Evolutionary conservation across 495 filamentous ascomycete species (phyloP).

Genomic region (Penicillium manginii): DNA sequence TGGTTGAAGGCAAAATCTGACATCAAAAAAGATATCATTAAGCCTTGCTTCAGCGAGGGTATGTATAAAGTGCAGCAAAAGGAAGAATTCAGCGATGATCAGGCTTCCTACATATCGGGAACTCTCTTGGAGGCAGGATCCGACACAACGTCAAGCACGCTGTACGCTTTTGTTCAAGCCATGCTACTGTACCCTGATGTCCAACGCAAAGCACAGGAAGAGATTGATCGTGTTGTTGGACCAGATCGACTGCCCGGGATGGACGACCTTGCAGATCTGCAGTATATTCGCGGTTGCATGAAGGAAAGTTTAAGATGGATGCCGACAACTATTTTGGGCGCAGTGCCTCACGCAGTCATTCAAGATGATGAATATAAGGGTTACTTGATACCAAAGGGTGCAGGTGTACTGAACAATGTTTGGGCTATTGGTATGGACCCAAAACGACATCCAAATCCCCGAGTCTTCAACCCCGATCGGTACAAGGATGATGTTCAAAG

Average conservation of each 20-base stretch:
- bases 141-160: slow-evolving; percentile 43
- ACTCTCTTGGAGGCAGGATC: slow-evolving; percentile 49
- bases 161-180: slow-evolving; percentile 47
- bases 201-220: slow-evolving; percentile 54
- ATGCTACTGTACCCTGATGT: slow-evolving; percentile 48
- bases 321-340: slow-evolving; percentile 43
- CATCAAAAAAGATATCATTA: slow-evolving; percentile 32
- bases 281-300: slow-evolving; percentile 42
- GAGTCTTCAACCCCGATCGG: slow-evolving; percentile 59
- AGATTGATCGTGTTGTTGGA: slow-evolving; percentile 40
- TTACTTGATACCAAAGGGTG: slow-evolving; percentile 51
- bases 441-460: slow-evolving; percentile 49
- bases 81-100: slow-evolving; percentile 35
- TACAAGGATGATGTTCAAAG: slow-evolving; percentile 36
- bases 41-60: slow-evolving; percentile 32
- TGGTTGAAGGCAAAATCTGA: slow-evolving; percentile 43
- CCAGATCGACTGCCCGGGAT: slow-evolving; percentile 26
- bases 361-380: slow-evolving; percentile 59
- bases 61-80: slow-evolving; percentile 44
- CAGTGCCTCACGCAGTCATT: slow-evolving; percentile 59
- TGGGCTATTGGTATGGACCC: slow-evolving; percentile 53
- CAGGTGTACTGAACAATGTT: slow-evolving; percentile 48
- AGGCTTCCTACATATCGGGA: slow-evolving; percentile 44
- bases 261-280: slow-evolving; percentile 31
- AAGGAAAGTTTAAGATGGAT: slow-evolving; percentile 49